Evolutionary conservation across 306 rosid genomes (phyloP).

Genomic region (Fragaria iinumae): DNA sequence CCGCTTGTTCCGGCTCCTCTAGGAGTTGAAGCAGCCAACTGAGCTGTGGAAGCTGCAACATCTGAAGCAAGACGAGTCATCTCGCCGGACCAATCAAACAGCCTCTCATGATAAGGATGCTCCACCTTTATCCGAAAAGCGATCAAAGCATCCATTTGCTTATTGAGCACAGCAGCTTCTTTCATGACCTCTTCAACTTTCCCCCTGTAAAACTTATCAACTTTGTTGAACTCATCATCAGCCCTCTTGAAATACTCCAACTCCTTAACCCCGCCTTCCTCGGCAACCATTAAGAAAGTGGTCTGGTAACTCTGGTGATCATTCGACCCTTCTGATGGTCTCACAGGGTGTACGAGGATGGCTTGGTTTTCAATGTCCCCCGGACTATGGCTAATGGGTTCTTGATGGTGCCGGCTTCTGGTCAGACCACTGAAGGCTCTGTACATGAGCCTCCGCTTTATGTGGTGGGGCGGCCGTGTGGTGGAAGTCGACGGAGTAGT

Average conservation of each 20-base stretch:
- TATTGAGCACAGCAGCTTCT: constrained; percentile 55
- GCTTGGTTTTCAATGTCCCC: constrained; percentile 57
- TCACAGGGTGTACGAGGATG: constrained; percentile 44
- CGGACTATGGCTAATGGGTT: constrained; percentile 18
- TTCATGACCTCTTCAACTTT: constrained; percentile 59
- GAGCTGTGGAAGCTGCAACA: constrained; percentile 47
- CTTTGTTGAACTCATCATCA: constrained; percentile 67
- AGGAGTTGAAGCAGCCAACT: constrained; percentile 52
- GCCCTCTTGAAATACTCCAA: constrained; percentile 46
- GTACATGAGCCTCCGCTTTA: constrained; percentile 44
- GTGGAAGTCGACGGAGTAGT: constrained; percentile 12
- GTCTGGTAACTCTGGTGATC: constrained; percentile 35
- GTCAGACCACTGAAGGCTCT: constrained; percentile 79
- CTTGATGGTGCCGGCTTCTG: constrained; percentile 20
- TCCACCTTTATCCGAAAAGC: constrained; percentile 69
- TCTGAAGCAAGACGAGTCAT: constrained; percentile 54
- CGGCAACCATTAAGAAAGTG: constrained; percentile 47
- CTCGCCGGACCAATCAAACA: constrained; percentile 40
- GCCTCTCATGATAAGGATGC: constrained; percentile 29
- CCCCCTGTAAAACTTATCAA: constrained; percentile 40
- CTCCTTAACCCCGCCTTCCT: constrained; percentile 66
- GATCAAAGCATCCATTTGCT: constrained; percentile 71
- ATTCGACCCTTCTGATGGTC: neutral
- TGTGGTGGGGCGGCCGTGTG: constrained; percentile 13
- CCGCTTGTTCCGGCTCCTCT: constrained; percentile 30